phyloP scores from a whole-genome alignment of 148 eudicot species.

The Dianthus caryophyllus region DNA sequence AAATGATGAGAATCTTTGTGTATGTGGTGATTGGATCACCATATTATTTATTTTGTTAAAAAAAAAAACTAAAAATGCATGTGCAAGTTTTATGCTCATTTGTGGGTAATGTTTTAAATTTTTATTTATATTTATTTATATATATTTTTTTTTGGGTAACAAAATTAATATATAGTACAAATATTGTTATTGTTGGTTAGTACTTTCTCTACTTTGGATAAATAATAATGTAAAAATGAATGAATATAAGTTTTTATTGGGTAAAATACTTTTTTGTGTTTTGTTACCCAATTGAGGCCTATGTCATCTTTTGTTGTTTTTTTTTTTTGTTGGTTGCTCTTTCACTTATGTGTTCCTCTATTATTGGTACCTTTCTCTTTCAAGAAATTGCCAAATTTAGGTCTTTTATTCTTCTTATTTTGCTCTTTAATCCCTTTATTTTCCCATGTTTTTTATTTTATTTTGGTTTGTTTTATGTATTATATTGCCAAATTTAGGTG shows the following conservation, averaged over 20 bases:
- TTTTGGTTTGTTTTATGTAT: not conserved
- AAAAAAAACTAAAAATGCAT: conserved; percentile 38
- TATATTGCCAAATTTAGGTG: not conserved
- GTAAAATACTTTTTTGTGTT: not conserved
- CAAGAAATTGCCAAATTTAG: conserved; percentile 18
- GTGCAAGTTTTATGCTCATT: conserved; percentile 23
- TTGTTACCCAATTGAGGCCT: not conserved
- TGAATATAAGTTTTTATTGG: conserved; percentile 5
- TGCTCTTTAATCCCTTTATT: conserved; percentile 5
- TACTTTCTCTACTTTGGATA: not conserved
- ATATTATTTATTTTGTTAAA: not conserved
- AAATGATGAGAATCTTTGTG: not conserved
- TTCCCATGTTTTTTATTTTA: not conserved
- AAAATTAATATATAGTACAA: too few relatives aligned
- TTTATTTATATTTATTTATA: too few relatives aligned
- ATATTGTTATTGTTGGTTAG: not conserved
- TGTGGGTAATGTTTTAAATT: too few relatives aligned
- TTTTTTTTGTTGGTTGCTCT: too few relatives aligned
- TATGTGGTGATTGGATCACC: not conserved
- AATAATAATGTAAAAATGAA: conserved; percentile 2
- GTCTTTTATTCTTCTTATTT: conserved; percentile 16
- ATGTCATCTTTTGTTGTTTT: conserved; percentile 11
- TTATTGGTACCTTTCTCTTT: conserved; percentile 21
- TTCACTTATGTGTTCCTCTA: conserved; percentile 7
- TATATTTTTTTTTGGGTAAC: too few relatives aligned